These are phyloP conservation scores for Chytriomyces confervae DNA, from an alignment of 192 early-diverging fungal genomes.

Conservation along the genomic window DNA sequence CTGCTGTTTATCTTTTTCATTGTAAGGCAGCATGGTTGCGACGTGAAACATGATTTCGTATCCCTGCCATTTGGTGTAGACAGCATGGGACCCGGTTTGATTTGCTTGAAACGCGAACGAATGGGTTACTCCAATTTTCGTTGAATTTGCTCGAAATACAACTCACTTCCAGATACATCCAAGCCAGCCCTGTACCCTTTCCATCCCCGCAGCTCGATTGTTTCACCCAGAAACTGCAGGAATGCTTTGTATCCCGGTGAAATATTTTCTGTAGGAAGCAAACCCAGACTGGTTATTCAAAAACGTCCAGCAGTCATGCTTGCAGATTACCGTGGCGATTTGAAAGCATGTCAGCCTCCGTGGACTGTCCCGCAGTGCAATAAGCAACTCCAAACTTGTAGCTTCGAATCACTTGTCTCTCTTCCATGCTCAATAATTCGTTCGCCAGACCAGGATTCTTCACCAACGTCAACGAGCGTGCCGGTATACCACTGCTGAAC, in stretches of 20 bases:
- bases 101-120: constrained; percentile 50
- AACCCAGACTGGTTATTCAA: constrained; percentile 7
- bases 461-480: constrained; percentile 61
- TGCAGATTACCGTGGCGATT: constrained; percentile 58
- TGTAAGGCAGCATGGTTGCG: constrained; percentile 73
- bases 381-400: constrained; percentile 88
- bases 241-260: constrained; percentile 68
- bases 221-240: constrained; percentile 71
- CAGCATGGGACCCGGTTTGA: constrained; percentile 71
- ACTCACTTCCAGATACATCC: constrained; percentile 69
- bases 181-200: constrained; percentile 78
- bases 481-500: constrained; percentile 59
- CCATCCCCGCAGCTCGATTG: constrained; percentile 73
- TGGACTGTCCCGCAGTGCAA: constrained; percentile 69
- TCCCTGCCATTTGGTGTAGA: constrained; percentile 76
- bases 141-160: neutral
- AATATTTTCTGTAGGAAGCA: constrained; percentile 33
- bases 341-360: constrained; percentile 79
- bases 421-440: constrained; percentile 74
- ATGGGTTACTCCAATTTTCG: neutral
- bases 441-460: constrained; percentile 67
- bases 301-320: neutral
- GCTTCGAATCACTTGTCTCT: constrained; percentile 69
- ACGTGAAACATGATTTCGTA: constrained; percentile 82
- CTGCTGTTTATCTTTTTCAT: constrained; percentile 71